Percentiles rank a stretch among this genome's conserved stretches.
These are phyloP conservation scores for Discostella pseudostelligera DNA, from an alignment of 108 stramenopile genomes.

Conservation along the genomic window DNA sequence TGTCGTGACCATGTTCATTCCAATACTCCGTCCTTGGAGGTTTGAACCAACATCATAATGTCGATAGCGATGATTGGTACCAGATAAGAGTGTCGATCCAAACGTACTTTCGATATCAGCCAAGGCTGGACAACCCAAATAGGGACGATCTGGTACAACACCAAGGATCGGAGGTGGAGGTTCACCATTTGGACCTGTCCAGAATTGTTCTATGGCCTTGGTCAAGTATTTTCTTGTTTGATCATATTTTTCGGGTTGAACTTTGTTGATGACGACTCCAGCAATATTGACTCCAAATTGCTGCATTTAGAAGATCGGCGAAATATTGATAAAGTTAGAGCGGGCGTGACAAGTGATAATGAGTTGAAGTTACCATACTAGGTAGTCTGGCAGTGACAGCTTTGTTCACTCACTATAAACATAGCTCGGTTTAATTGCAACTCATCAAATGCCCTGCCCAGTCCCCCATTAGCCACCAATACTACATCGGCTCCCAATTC, in stretches of 20 bases:
- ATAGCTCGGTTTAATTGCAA: conserved; percentile 80
- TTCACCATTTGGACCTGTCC: conserved; percentile 51
- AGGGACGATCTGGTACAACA: conserved; percentile 87
- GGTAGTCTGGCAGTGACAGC: no score
- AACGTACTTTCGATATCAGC: conserved; percentile 82
- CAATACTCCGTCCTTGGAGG: conserved; percentile 49
- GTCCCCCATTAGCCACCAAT: conserved; percentile 90
- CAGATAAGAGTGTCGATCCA: conserved; percentile 61
- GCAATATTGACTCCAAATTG: conserved; percentile 74
- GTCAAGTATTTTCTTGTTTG: conserved; percentile 66
- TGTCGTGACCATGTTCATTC: conserved; percentile 82
- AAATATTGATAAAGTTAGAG: background rate
- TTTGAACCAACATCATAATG: conserved; percentile 66
- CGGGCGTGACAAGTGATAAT: background rate
- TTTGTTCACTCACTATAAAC: conserved; percentile 42
- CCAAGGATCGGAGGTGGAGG: conserved; percentile 81
- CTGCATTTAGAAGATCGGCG: conserved; percentile 1
- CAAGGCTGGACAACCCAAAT: conserved; percentile 80
- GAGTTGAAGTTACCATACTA: no score
- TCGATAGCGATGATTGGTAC: conserved; percentile 66
- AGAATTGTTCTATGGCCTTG: conserved; percentile 58
- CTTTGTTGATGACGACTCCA: conserved; percentile 92
- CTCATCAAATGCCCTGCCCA: conserved; percentile 90
- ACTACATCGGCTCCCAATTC: conserved; percentile 85
- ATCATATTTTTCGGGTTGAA: conserved; percentile 78